Evolutionary conservation across 2,329 filamentous ascomycete genomes (phyloP).

Genomic region (Trichoderma arundinaceum): DNA sequence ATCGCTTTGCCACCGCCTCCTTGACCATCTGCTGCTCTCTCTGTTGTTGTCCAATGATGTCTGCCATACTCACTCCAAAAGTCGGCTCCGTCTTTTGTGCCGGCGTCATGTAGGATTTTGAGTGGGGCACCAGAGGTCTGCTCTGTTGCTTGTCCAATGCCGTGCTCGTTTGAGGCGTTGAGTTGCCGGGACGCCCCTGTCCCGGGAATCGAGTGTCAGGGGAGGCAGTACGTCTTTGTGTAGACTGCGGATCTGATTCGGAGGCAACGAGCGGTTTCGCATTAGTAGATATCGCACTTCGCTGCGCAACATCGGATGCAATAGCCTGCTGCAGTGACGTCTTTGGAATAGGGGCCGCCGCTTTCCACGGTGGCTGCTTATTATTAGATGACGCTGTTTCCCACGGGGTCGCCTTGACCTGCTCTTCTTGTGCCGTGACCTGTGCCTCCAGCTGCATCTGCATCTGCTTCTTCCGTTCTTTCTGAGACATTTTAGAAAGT

Average conservation of each 20-base stretch:
- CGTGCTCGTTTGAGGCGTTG: constrained; percentile 37
- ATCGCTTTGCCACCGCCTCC: constrained; percentile 85
- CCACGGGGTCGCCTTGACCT: constrained; percentile 50
- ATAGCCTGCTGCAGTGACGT: constrained; percentile 58
- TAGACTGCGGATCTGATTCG: constrained; percentile 48
- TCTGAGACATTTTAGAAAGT: constrained; percentile 78
- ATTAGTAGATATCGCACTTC: constrained; percentile 41
- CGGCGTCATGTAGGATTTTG: constrained; percentile 63
- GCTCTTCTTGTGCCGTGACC: constrained; percentile 46
- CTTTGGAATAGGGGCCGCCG: constrained; percentile 55
- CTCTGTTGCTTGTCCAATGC: constrained; percentile 41
- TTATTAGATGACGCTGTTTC: constrained; percentile 49
- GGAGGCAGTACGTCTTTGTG: constrained; percentile 59
- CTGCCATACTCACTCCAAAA: constrained; percentile 76
- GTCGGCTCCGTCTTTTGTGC: constrained; percentile 66
- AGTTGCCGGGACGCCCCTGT: constrained; percentile 53
- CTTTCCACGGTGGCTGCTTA: constrained; percentile 69
- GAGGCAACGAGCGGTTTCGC: constrained; percentile 53
- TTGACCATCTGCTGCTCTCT: constrained; percentile 81
- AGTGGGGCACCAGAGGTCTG: constrained; percentile 61
- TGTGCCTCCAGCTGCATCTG: constrained; percentile 64
- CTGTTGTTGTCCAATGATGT: constrained; percentile 88
- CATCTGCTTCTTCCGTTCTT: constrained; percentile 85
- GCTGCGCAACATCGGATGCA: constrained; percentile 40
- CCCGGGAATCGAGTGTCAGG: constrained; percentile 68